Evolutionary conservation across 495 filamentous ascomycete species (phyloP).

Genomic region (Hypoxylon subgilvum): DNA sequence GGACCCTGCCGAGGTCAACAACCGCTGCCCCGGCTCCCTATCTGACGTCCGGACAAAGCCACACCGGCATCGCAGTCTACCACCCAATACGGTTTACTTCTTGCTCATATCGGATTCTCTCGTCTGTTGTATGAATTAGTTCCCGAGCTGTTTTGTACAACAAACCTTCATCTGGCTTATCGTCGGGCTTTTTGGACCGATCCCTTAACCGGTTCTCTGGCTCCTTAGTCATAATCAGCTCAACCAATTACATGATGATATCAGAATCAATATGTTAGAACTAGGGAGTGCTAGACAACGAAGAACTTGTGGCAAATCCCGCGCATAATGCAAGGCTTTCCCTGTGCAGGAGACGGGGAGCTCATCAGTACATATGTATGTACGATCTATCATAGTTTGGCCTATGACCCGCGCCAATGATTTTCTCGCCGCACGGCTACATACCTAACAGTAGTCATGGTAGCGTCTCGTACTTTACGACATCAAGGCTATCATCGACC

Average conservation of each 20-base stretch:
- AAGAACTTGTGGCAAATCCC: too few species aligned
- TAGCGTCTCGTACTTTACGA: not conserved
- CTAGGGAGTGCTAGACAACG: too few species aligned
- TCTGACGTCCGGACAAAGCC: not conserved
- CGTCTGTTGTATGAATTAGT: not conserved
- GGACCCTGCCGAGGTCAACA: slow-evolving; percentile 11
- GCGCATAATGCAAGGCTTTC: slow-evolving; percentile 1
- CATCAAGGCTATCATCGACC: not conserved
- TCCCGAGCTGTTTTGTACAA: not conserved
- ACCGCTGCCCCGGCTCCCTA: slow-evolving; percentile 10
- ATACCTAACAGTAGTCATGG: not conserved
- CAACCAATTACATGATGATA: too few species aligned
- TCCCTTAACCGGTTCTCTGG: too few species aligned
- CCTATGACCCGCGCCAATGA: not conserved
- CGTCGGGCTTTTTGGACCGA: slow-evolving; percentile 1
- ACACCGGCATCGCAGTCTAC: slow-evolving; percentile 2
- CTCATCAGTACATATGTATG: not conserved
- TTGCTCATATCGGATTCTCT: too few species aligned
- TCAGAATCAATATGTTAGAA: too few species aligned
- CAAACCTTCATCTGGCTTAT: not conserved
- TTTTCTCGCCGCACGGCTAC: slow-evolving; percentile 1
- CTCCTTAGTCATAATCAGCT: too few species aligned
- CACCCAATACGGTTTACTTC: not conserved
- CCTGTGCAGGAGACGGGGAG: slow-evolving; percentile 5
- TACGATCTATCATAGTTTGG: too few species aligned